These are phyloP conservation scores for Pichia nakasei DNA, from an alignment of 805 yeast genomes.

Conservation along the genomic window DNA sequence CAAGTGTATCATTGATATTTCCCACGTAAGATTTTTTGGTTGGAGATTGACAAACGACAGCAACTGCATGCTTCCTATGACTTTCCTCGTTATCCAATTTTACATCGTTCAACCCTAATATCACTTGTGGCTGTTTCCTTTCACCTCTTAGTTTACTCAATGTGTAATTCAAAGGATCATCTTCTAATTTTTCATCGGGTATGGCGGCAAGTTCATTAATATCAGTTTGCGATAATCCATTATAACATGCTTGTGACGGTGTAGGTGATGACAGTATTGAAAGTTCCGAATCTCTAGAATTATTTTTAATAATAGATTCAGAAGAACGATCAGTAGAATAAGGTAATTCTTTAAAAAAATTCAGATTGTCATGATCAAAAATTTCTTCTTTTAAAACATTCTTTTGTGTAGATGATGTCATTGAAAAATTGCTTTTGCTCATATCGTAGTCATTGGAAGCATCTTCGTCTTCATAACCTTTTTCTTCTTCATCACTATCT, in stretches of 20 bases:
- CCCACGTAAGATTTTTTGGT: not conserved
- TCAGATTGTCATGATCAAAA: not conserved
- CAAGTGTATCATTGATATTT: not conserved
- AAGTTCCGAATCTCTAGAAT: conserved; percentile 14
- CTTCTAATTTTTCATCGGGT: conserved; percentile 65
- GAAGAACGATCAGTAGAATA: conserved; percentile 10
- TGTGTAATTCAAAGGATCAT: conserved; percentile 69
- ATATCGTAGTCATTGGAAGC: not conserved
- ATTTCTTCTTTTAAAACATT: no score
- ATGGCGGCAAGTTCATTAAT: conserved; percentile 74
- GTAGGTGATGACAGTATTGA: conserved; percentile 29
- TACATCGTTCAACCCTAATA: conserved; percentile 23
- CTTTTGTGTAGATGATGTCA: no score
- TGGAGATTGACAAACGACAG: conserved; percentile 12
- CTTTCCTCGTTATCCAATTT: conserved; percentile 1
- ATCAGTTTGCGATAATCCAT: conserved; percentile 45
- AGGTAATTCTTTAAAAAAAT: conserved; percentile 6
- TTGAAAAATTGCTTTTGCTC: no score
- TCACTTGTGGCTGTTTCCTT: conserved; percentile 12
- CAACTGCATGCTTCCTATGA: conserved; percentile 14
- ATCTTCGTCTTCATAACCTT: not conserved
- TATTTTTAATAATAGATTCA: not conserved
- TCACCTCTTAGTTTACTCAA: conserved; percentile 73
- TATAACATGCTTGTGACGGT: conserved; percentile 29
- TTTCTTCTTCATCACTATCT: conserved; percentile 1